Base-by-base conservation (phyloP, 192 early-diverging fungal species). In the Backusella sp. region DNA sequence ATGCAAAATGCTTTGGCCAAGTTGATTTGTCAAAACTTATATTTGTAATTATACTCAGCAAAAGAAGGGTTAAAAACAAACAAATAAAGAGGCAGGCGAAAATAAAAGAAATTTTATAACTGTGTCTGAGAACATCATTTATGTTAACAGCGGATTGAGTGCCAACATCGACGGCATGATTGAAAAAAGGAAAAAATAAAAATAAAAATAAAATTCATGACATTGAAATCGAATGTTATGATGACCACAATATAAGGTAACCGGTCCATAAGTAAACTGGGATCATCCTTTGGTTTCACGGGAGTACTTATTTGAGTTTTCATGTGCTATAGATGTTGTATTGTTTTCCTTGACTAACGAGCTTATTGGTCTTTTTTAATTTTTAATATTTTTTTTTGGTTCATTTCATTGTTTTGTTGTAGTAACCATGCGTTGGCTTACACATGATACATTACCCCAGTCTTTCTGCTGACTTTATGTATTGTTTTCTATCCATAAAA, bases 1-100 rank as follows among this genome's bases (percentile, higher is more conserved):
- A 62, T 62, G 56, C 56, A 62, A 23, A 62, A 62, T 62, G 56
- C 56, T 62, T 62, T 62, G 56, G 12, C 56, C 56, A 62, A 62
- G 21, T 62, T 28, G 56, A 62, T 62, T 62, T 62, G 56, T 62
- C 56, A 26, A 23, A 6, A 19, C 11, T 26, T 62, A 12, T 28
- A 28, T 26, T 62, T 28, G 56, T 62, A n/a, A 62, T 28, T 1
- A 3, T 14, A 28, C 56, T 62, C 56, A 62, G 56, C 56, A 28
- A 62, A 28, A 28, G 12, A 62, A 59, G 53, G 53, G 53, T 59
- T 23, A 59, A 59, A 62, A 62, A 62, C 23, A 62, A 62, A 62
- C 26, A 62, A 62, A 62, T 5, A 62, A 62, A 62, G 56, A 28
- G 26, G 56, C 56, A 28, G 56, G 56, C 53, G 53, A 59, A 59